Evolutionary conservation across 805 yeast species (phyloP).

Genomic region (Kluyveromyces siamensis): DNA sequence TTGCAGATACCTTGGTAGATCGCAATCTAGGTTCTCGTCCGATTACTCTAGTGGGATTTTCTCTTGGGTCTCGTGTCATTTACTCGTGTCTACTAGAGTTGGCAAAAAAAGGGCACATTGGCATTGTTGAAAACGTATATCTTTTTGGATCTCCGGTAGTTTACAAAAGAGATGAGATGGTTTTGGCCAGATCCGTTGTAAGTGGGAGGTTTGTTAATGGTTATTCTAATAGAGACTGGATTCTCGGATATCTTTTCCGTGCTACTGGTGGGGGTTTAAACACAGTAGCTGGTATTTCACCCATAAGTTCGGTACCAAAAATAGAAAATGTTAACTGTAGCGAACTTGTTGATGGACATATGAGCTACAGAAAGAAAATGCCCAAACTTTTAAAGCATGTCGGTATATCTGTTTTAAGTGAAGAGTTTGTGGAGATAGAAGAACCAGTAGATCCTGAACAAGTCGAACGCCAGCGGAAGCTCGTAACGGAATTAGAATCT

Average conservation of each 20-base stretch:
- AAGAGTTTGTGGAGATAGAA: slow-evolving; percentile 91
- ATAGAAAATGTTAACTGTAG: slow-evolving; percentile 87
- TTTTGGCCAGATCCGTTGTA: slow-evolving; percentile 73
- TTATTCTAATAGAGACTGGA: slow-evolving; percentile 90
- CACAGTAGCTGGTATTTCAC: slow-evolving; percentile 84
- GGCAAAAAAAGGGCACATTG: slow-evolving; percentile 77
- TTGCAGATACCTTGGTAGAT: slow-evolving; percentile 84
- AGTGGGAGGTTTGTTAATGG: slow-evolving; percentile 89
- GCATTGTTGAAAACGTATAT: slow-evolving; percentile 80
- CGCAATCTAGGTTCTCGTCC: slow-evolving; percentile 91
- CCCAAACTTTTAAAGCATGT: slow-evolving; percentile 64
- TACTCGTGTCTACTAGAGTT: slow-evolving; percentile 83
- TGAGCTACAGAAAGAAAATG: slow-evolving; percentile 93
- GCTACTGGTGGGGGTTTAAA: slow-evolving; percentile 93
- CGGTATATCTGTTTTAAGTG: slow-evolving; percentile 77
- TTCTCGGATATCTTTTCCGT: slow-evolving; percentile 85
- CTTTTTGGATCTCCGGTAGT: slow-evolving; percentile 86
- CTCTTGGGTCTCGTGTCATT: slow-evolving; percentile 86
- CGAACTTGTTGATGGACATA: slow-evolving; percentile 82
- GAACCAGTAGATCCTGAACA: slow-evolving; percentile 84
- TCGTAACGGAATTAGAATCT: slow-evolving; percentile 78
- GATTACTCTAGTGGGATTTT: slow-evolving; percentile 84
- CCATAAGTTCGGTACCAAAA: slow-evolving; percentile 52
- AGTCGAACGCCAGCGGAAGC: slow-evolving; percentile 70
- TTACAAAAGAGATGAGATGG: slow-evolving; percentile 65